phyloP scores from a whole-genome alignment of 352 stramenopile genomes.

The Globisporangium splendens region DNA sequence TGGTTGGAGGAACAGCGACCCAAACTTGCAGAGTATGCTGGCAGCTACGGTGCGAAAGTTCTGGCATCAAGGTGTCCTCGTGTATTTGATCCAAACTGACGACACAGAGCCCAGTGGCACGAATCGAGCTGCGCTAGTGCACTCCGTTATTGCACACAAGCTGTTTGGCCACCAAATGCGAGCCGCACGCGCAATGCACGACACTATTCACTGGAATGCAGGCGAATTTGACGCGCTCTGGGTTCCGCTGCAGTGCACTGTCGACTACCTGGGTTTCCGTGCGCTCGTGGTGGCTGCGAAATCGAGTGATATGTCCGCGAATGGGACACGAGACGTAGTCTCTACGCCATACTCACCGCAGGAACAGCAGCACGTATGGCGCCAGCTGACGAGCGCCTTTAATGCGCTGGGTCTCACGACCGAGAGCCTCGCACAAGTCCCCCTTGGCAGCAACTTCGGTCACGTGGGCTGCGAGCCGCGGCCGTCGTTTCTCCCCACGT shows the following conservation, averaged over 20 bases:
- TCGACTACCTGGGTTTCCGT: slow-evolving; percentile 61
- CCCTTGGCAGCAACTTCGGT: too few relatives aligned
- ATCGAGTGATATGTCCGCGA: too few relatives aligned
- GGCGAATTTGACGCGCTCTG: slow-evolving; percentile 3
- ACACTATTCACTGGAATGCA: slow-evolving; percentile 15
- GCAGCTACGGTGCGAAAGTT: slow-evolving; percentile 21
- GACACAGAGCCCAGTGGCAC: not conserved
- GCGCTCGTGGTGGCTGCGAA: slow-evolving; percentile 40
- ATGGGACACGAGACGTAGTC: too few relatives aligned
- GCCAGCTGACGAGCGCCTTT: slow-evolving; percentile 22
- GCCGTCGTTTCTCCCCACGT: slow-evolving; percentile 1
- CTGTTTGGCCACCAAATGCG: slow-evolving; percentile 52
- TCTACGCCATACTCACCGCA: too few relatives aligned
- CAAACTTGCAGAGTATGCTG: not conserved
- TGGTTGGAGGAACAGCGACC: not conserved
- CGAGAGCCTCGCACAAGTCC: slow-evolving; percentile 18
- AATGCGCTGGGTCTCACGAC: slow-evolving; percentile 30
- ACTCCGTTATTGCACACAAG: slow-evolving; percentile 20
- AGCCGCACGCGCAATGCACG: slow-evolving; percentile 30
- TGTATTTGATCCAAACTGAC: slow-evolving; percentile 27
- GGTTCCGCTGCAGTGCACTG: slow-evolving; percentile 52
- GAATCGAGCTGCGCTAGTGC: slow-evolving; percentile 8
- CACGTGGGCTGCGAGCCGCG: not conserved
- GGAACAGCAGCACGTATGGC: not conserved
- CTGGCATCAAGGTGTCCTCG: slow-evolving; percentile 23